phyloP scores from a whole-genome alignment of 495 filamentous ascomycete genomes.

The Aspergillus campestris region DNA sequence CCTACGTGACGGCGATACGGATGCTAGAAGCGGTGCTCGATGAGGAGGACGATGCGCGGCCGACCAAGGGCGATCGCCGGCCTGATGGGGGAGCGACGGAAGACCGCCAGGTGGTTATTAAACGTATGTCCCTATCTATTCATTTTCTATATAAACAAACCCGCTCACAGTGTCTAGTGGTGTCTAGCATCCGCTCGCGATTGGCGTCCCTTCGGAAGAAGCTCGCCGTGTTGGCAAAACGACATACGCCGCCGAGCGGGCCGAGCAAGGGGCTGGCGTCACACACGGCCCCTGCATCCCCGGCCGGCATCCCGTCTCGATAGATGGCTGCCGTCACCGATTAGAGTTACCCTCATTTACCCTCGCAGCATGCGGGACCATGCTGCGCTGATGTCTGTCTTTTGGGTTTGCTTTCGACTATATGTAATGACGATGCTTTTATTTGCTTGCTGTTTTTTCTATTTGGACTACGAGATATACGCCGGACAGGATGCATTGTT shows the following conservation, averaged over 20 bases:
- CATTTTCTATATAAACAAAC: background rate
- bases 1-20: constrained; percentile 81
- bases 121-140: constrained; percentile 39
- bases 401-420: constrained; percentile 1
- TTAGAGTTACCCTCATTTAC: background rate
- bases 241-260: constrained; percentile 33
- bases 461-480: background rate
- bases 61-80: constrained; percentile 32
- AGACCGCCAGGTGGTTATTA: constrained; percentile 63
- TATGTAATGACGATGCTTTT: constrained; percentile 9
- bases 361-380: constrained; percentile 8
- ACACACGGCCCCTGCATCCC: constrained; percentile 20
- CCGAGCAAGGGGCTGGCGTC: constrained; percentile 24
- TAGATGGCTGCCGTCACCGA: too few relatives aligned
- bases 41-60: constrained; percentile 49
- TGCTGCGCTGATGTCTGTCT: constrained; percentile 4
- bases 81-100: constrained; percentile 57
- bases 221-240: constrained; percentile 45
- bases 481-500: too few relatives aligned
- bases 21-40: constrained; percentile 95
- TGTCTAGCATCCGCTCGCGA: constrained; percentile 52
- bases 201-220: constrained; percentile 49
- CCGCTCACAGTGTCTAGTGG: constrained; percentile 28
- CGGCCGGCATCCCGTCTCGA: constrained; percentile 4
- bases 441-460: constrained; percentile 4